Base-by-base conservation (phyloP, 2,329 filamentous ascomycete genomes). In the Epichloe brachyelytri region DNA sequence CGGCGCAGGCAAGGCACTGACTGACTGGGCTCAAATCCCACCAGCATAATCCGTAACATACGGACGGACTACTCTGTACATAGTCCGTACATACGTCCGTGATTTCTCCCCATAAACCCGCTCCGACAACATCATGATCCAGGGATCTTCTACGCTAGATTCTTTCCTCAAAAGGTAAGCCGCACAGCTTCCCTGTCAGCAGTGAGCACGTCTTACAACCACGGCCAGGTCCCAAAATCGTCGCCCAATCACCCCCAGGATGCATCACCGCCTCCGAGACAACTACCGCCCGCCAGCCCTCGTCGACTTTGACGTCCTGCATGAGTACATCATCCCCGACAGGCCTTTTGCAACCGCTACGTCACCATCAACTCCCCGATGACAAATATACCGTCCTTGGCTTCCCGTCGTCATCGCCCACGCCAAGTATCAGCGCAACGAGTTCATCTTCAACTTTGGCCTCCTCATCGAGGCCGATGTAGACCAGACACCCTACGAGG, bases 401-500 rank as follows among this genome's bases (percentile, higher is more conserved):
- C 15, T 88, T 89, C 60, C 93, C 0, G 85, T 97, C 49, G 91
- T 88, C 63, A 88, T 97, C 63, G 81, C 85, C 48, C 80, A 89
- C 56, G 78, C 82, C 51, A 84, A 85, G 58, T 95, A 97, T 63
- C 81, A 85, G 62, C 84, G 93, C 53, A 95, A 95, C 68, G 88
- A 95, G 67, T 97, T 96, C 73, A 95, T 96, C 63, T 98, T 97
- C 79, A 97, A 97, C 68, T 95, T 97, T 63, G 89, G 88, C 53
- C 74, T 97, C 43, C 85, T 95, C 30, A 75, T 95, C 47, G 79
- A 85, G 48, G 68, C 69, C 45, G 73, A 76, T 48, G 71, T 73
- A 50, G 86, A 94, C 62, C 86, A 86, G 64, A 79, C 79, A 46
- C 85, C 83, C 36, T 95, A 88, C 65, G 88, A 90, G 66, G 83